Evolutionary conservation across 2,329 filamentous ascomycete genomes (phyloP).

Genomic region (Lasiodiplodia sp.): DNA sequence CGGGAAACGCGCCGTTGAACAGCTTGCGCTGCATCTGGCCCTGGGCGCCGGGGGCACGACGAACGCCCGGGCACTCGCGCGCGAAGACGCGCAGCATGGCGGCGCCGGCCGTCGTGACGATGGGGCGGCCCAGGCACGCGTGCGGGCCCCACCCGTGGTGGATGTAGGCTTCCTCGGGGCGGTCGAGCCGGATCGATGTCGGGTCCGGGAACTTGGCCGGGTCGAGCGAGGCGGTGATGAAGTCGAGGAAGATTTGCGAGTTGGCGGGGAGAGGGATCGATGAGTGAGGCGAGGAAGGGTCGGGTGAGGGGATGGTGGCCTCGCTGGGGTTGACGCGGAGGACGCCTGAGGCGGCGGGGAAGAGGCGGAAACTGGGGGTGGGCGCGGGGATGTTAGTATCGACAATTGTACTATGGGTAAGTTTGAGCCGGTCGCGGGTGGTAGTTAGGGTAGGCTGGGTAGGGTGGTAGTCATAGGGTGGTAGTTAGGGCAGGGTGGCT

Average conservation of each 20-base stretch:
- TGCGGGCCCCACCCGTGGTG: constrained; percentile 44
- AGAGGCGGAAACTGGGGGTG: constrained; percentile 26
- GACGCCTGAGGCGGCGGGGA: constrained; percentile 16
- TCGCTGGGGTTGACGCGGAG: constrained; percentile 24
- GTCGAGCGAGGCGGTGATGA: constrained; percentile 41
- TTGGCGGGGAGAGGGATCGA: constrained; percentile 27
- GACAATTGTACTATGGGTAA: too few relatives aligned
- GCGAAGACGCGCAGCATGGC: constrained; percentile 44
- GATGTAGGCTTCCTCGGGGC: constrained; percentile 42
- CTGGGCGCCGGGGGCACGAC: background rate
- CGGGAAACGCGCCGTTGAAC: background rate
- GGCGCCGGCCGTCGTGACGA: constrained; percentile 40
- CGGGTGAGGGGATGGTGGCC: constrained; percentile 2
- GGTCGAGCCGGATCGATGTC: constrained; percentile 38
- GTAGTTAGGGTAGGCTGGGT: background rate
- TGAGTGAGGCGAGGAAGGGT: background rate
- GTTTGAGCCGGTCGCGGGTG: background rate
- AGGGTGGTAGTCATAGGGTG: too few relatives aligned
- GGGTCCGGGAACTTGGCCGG: constrained; percentile 42
- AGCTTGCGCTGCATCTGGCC: background rate
- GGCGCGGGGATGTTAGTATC: too few relatives aligned
- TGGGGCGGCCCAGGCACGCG: constrained; percentile 43
- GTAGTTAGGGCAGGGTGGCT: too few relatives aligned
- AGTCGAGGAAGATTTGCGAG: constrained; percentile 28
- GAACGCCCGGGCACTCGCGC: constrained; percentile 30